Conservation (phyloP, 768 basidiomycete species). For the Hemileccinum rubropunctum region DNA sequence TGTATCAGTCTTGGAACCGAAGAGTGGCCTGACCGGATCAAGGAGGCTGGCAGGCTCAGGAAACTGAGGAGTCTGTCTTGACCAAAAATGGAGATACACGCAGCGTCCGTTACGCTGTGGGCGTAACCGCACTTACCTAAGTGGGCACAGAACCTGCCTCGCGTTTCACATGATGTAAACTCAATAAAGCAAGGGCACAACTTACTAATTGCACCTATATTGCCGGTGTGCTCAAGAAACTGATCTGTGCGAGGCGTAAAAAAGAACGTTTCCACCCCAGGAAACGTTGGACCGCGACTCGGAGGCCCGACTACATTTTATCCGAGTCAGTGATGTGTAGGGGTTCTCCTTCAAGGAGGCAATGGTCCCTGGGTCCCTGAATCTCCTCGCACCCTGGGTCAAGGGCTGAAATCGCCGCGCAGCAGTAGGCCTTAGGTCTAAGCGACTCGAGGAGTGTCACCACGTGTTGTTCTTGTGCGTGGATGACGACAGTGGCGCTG, state of each 20-base stretch:
- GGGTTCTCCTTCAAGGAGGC: not conserved
- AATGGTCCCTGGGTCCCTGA: not conserved
- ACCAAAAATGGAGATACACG: constrained; percentile 6
- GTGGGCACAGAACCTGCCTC: constrained; percentile 5
- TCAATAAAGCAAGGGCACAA: constrained; percentile 1
- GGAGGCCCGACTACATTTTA: no score
- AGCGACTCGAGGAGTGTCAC: no score
- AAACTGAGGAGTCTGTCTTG: not conserved
- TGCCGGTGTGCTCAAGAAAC: no score
- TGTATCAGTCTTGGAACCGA: not conserved
- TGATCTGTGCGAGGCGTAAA: no score
- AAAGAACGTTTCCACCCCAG: no score
- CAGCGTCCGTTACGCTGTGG: not conserved
- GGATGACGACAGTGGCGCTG: no score
- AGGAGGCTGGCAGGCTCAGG: not conserved
- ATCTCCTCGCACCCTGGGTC: constrained; percentile 5
- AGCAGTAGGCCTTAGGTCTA: no score
- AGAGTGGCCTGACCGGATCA: not conserved
- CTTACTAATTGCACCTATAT: not conserved
- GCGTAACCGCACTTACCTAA: constrained; percentile 5
- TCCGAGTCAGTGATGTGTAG: not conserved
- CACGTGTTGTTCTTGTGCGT: no score
- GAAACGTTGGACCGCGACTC: no score
- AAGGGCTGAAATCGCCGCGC: constrained; percentile 8
- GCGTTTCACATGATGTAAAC: constrained; percentile 9